phyloP scores from a whole-genome alignment of 164 flowering plant species.

The Umbellularia californica region DNA sequence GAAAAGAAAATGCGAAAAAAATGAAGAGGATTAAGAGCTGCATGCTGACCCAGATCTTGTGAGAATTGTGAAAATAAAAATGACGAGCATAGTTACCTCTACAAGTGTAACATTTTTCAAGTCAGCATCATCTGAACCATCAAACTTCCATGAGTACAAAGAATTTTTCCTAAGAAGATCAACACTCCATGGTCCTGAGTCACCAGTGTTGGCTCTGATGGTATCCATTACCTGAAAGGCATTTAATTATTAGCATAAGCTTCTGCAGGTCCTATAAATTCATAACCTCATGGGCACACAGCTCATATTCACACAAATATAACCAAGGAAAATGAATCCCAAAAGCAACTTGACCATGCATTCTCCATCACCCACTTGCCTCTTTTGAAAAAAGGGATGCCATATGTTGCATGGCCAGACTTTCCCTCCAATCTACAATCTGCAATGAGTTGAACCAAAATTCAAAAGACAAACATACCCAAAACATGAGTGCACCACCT shows the following conservation, averaged over 20 bases:
- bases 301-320: neutral
- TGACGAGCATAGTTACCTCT: constrained; percentile 34
- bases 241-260: neutral
- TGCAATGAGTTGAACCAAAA: constrained; percentile 24
- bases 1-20: constrained; percentile 10
- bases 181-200: constrained; percentile 75
- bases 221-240: constrained; percentile 29
- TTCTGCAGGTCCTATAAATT: neutral
- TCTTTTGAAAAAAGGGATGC: constrained; percentile 70
- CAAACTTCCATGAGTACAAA: constrained; percentile 75
- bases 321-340: neutral
- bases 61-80: neutral
- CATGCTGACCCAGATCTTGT: neutral
- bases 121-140: constrained; percentile 36
- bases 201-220: constrained; percentile 53
- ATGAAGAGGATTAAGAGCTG: constrained; percentile 10
- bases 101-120: constrained; percentile 23
- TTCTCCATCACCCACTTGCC: constrained; percentile 33
- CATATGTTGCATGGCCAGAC: constrained; percentile 55
- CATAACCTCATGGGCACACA: neutral
- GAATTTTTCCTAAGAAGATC: constrained; percentile 52
- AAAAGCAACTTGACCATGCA: neutral
- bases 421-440: constrained; percentile 74
- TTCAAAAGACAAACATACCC: neutral
- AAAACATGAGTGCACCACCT: neutral